Evolutionary conservation across 179 eudicot genomes (phyloP).

Genomic region (Beta macrorhiza): DNA sequence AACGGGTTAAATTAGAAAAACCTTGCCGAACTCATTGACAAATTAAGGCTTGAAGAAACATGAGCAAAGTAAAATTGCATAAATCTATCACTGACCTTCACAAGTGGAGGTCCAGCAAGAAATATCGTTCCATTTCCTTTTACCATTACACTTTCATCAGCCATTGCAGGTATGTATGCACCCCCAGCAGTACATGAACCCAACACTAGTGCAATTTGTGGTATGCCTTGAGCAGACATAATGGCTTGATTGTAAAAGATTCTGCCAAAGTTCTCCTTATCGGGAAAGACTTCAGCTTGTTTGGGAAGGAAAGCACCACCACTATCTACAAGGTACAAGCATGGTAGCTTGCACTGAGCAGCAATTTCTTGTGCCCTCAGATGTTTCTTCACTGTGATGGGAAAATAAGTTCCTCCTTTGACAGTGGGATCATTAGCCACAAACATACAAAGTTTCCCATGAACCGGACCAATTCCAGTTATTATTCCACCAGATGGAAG

Average conservation of each 20-base stretch:
- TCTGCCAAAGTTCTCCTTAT: slow-evolving; percentile 95
- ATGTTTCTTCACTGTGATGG: slow-evolving; percentile 94
- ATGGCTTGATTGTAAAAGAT: slow-evolving; percentile 90
- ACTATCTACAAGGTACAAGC: slow-evolving; percentile 97
- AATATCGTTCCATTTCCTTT: slow-evolving; percentile 97
- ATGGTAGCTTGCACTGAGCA: slow-evolving; percentile 80
- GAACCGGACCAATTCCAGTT: slow-evolving; percentile 93
- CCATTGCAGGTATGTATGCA: slow-evolving; percentile 99
- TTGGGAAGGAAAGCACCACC: slow-evolving; percentile 99
- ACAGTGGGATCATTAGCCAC: slow-evolving; percentile 98
- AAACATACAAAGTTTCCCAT: slow-evolving; percentile 92
- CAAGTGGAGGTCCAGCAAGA: slow-evolving; percentile 99
- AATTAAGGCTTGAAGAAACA: neutral
- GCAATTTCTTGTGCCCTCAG: slow-evolving; percentile 98
- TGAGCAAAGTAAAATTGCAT: neutral
- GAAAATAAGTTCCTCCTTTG: slow-evolving; percentile 97
- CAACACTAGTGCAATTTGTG: slow-evolving; percentile 94
- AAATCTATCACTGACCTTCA: slow-evolving; percentile 62
- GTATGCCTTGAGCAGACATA: slow-evolving; percentile 93
- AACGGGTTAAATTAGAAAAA: neutral
- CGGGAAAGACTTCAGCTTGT: slow-evolving; percentile 97
- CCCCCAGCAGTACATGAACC: slow-evolving; percentile 99
- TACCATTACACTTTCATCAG: slow-evolving; percentile 99
- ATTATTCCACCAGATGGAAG: slow-evolving; percentile 94
- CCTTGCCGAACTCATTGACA: neutral